Conservation (phyloP, 805 yeast species). For the Candida yuanshanica region DNA sequence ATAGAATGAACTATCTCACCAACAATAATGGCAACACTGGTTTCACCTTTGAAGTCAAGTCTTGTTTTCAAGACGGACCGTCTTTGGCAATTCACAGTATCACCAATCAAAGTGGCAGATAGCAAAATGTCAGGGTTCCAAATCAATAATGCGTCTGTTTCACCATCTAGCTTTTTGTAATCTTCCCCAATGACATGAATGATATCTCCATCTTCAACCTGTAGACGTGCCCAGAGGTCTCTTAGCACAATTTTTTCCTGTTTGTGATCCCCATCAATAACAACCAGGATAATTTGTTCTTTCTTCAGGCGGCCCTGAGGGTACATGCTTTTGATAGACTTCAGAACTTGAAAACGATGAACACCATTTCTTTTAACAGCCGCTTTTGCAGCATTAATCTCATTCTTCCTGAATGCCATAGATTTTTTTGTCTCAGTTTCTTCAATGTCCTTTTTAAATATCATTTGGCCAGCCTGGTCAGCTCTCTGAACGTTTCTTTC, state of each 20-base stretch:
- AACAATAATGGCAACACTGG: constrained; percentile 58
- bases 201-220: constrained; percentile 45
- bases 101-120: constrained; percentile 78
- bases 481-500: constrained; percentile 15
- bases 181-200: constrained; percentile 52
- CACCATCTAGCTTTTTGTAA: constrained; percentile 42
- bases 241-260: constrained; percentile 44
- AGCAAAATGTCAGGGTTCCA: constrained; percentile 81
- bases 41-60: constrained; percentile 58
- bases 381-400: constrained; percentile 29
- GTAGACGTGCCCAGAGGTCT: constrained; percentile 54
- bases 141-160: constrained; percentile 55
- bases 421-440: constrained; percentile 11
- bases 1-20: constrained; percentile 81
- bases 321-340: constrained; percentile 28
- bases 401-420: constrained; percentile 8
- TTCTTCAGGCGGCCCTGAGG: constrained; percentile 26
- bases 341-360: constrained; percentile 40
- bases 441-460: constrained; percentile 22
- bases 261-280: constrained; percentile 32
- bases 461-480: constrained; percentile 18
- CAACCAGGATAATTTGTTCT: constrained; percentile 51
- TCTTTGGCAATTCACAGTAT: constrained; percentile 68
- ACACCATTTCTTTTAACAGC: constrained; percentile 43
- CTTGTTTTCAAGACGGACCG: constrained; percentile 56